Conservation (phyloP, 2,329 filamentous ascomycete species). For the Diaporthe sp. region DNA sequence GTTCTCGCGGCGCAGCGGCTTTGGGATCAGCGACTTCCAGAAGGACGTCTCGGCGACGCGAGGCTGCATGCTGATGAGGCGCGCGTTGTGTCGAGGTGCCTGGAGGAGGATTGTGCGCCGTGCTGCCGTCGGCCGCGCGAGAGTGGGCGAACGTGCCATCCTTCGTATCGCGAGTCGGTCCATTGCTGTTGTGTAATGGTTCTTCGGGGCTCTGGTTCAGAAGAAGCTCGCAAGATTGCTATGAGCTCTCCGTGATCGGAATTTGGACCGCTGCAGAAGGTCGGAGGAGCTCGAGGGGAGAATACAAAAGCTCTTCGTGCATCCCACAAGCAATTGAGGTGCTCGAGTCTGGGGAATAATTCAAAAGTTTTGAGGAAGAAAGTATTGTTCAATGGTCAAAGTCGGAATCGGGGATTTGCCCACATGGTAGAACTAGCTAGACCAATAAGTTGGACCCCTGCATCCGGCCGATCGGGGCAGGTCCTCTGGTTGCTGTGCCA, state of each 20-base stretch:
- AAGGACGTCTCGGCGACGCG: constrained; percentile 61
- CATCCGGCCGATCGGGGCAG: background rate
- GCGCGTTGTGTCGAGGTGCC: background rate
- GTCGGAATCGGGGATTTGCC: background rate
- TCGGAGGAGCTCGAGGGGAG: background rate
- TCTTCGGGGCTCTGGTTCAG: background rate
- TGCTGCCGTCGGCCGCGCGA: background rate
- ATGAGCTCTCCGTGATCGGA: background rate
- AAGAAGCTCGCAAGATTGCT: constrained; percentile 10
- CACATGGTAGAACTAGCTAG: background rate
- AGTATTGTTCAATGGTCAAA: background rate
- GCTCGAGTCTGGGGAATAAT: background rate
- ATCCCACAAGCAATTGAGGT: background rate
- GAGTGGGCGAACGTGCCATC: background rate
- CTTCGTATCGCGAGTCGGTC: constrained; percentile 33
- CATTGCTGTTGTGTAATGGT: constrained; percentile 26
- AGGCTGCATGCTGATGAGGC: constrained; percentile 45
- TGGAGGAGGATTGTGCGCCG: background rate
- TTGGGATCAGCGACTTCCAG: constrained; percentile 80
- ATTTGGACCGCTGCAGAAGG: background rate
- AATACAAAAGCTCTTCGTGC: too few relatives aligned
- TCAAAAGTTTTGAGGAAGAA: background rate
- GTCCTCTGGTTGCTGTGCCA: constrained; percentile 26
- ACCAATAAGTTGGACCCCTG: constrained; percentile 11
- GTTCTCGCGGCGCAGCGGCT: constrained; percentile 66